Percentiles rank a stretch among this genome's conserved stretches.
Conservation (phyloP, 257 asterid species). For the Solanum chmielewskii region DNA sequence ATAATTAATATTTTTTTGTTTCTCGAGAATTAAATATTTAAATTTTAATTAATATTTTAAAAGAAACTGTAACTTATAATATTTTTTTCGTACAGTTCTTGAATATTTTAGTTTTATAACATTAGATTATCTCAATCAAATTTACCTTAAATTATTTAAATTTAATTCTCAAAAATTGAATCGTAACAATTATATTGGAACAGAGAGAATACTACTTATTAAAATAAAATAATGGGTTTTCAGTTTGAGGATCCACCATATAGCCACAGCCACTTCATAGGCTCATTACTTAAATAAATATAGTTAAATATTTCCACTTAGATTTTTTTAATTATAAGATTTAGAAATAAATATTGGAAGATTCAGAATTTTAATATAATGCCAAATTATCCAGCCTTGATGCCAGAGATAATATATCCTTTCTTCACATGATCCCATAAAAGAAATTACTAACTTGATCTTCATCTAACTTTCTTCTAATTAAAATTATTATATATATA, state of each 20-base stretch:
- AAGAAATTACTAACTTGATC: constrained; percentile 22
- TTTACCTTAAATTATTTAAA: not conserved
- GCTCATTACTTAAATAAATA: not conserved
- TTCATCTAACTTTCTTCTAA: too few relatives aligned
- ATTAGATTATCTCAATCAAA: not conserved
- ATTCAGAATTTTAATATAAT: not conserved
- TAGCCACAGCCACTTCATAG: constrained; percentile 10
- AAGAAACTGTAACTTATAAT: not conserved
- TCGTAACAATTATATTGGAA: not conserved
- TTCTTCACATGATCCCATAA: constrained; percentile 30
- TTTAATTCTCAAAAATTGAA: not conserved
- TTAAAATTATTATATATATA: too few relatives aligned
- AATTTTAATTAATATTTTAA: not conserved
- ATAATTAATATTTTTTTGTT: not conserved
- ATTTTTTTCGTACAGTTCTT: not conserved
- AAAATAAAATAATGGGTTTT: not conserved
- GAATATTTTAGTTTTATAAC: not conserved
- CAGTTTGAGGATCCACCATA: not conserved
- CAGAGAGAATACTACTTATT: not conserved
- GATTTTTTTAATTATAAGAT: not conserved
- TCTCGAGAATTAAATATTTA: not conserved
- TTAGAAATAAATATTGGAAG: not conserved
- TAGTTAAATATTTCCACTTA: not conserved
- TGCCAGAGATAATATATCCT: not conserved
- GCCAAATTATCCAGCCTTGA: not conserved